Percentiles rank a stretch among this genome's conserved stretches.
Conservation (phyloP, 176 grass and related monocot genomes). For the Dactylis glomerata region DNA sequence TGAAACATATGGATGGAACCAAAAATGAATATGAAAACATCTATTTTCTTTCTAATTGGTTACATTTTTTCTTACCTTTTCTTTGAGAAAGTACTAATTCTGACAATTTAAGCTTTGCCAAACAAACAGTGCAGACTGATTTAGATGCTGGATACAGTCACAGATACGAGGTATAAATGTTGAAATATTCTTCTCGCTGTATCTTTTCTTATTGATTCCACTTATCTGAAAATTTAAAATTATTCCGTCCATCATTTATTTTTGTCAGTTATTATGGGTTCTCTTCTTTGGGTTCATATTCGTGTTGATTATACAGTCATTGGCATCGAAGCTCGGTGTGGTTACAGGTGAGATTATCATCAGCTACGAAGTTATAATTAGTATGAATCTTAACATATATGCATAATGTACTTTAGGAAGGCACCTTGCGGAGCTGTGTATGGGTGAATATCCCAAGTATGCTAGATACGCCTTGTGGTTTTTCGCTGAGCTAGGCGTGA, state of each 20-base stretch:
- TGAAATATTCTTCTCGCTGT: neutral
- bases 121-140: constrained; percentile 66
- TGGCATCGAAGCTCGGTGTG: constrained; percentile 71
- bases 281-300: constrained; percentile 73
- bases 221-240: neutral
- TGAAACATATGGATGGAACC: neutral
- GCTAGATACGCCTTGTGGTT: constrained; percentile 65
- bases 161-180: constrained; percentile 61
- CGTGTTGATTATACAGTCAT: constrained; percentile 71
- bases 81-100: neutral
- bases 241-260: neutral
- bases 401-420: constrained; percentile 43
- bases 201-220: neutral
- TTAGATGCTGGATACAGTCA: constrained; percentile 76
- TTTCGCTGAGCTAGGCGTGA: constrained; percentile 63
- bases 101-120: neutral
- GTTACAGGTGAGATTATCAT: constrained; percentile 57
- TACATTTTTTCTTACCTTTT: neutral
- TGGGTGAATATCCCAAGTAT: constrained; percentile 60
- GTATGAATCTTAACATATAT: constrained; percentile 16
- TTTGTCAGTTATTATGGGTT: constrained; percentile 67
- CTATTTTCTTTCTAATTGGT: neutral
- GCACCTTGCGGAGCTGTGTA: constrained; percentile 74
- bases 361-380: neutral
- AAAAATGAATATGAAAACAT: neutral